These are phyloP conservation scores for Westerdykella ornata DNA, from an alignment of 2,329 filamentous ascomycete genomes.

Conservation along the genomic window DNA sequence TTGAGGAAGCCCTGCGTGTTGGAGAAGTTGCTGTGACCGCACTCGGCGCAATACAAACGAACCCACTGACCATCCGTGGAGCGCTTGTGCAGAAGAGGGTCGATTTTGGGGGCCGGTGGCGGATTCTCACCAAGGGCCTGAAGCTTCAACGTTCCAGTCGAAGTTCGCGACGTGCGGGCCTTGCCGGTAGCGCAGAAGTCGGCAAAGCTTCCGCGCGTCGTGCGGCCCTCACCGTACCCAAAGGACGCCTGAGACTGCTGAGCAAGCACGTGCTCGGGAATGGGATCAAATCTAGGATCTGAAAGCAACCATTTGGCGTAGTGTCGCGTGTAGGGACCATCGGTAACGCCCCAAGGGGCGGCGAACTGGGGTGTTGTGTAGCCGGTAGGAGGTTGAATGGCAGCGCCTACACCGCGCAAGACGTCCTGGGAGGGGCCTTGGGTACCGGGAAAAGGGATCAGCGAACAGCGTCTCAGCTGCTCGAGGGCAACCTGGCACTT, in stretches of 20 bases:
- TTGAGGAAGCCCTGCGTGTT: slow-evolving; percentile 99
- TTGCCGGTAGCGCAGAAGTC: slow-evolving; percentile 48
- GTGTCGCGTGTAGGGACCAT: slow-evolving; percentile 89
- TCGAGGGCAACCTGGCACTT: slow-evolving; percentile 93
- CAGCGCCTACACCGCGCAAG: slow-evolving; percentile 65
- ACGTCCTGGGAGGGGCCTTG: slow-evolving; percentile 62
- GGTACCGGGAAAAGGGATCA: slow-evolving; percentile 80
- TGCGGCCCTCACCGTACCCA: slow-evolving; percentile 57
- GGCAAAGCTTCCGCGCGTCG: slow-evolving; percentile 67
- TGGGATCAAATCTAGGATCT: slow-evolving; percentile 71
- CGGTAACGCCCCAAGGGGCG: slow-evolving; percentile 80
- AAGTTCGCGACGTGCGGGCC: slow-evolving; percentile 52
- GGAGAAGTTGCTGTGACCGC: slow-evolving; percentile 82
- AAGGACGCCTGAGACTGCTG: slow-evolving; percentile 34
- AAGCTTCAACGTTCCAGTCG: slow-evolving; percentile 46
- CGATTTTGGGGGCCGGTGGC: slow-evolving; percentile 56
- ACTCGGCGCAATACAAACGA: slow-evolving; percentile 82
- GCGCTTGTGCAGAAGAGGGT: slow-evolving; percentile 77
- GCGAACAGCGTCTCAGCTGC: slow-evolving; percentile 83
- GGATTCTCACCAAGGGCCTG: slow-evolving; percentile 39
- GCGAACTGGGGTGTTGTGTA: slow-evolving; percentile 68
- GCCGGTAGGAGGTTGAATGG: slow-evolving; percentile 56
- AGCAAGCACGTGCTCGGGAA: slow-evolving; percentile 34
- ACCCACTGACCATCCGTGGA: slow-evolving; percentile 76
- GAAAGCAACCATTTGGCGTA: slow-evolving; percentile 94